Evolutionary conservation across 306 rosid species (phyloP).

Genomic region (Trichosanthes truncata): DNA sequence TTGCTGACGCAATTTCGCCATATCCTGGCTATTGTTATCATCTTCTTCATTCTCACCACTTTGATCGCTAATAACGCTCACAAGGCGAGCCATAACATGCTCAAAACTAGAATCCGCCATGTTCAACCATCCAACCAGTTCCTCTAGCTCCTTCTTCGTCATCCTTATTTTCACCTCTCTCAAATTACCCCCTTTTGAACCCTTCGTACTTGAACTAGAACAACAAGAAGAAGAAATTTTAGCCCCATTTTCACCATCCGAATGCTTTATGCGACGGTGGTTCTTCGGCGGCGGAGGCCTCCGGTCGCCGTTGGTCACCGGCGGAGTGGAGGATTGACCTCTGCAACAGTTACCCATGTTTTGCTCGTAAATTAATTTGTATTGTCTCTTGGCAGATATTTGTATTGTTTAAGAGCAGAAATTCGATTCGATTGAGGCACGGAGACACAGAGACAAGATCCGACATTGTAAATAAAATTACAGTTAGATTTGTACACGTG

Average conservation of each 20-base stretch:
- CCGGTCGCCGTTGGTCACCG: too few relatives aligned
- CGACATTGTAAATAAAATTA: neutral
- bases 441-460: neutral
- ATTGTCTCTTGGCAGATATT: neutral
- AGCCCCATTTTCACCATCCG: neutral
- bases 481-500: neutral
- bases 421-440: neutral
- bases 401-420: neutral
- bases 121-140: slow-evolving; percentile 24
- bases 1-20: slow-evolving; percentile 20
- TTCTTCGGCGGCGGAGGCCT: neutral
- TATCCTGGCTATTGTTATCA: neutral
- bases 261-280: neutral
- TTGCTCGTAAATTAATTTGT: neutral
- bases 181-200: neutral
- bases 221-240: neutral
- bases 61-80: slow-evolving; percentile 11
- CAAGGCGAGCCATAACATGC: slow-evolving; percentile 26
- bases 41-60: slow-evolving; percentile 8
- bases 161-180: slow-evolving; percentile 57
- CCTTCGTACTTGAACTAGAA: neutral
- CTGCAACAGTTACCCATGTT: slow-evolving; percentile 5
- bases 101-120: slow-evolving; percentile 29
- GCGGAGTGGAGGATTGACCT: neutral
- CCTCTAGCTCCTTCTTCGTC: slow-evolving; percentile 46